These are phyloP conservation scores for Neofusicoccum sp. DNA, from an alignment of 2,329 filamentous ascomycete genomes.

Conservation along the genomic window DNA sequence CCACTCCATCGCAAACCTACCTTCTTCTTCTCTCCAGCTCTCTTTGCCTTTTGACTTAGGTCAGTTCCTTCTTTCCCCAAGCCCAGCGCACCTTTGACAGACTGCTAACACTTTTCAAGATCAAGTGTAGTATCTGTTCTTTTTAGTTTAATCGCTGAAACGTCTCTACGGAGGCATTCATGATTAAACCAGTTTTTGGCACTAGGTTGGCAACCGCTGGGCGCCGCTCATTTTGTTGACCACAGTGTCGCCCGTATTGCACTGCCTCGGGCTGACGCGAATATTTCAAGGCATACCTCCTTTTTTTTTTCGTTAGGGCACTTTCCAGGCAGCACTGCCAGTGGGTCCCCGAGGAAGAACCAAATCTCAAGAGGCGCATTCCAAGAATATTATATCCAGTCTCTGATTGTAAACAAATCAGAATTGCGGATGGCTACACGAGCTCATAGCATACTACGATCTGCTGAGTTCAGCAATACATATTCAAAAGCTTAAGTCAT, in stretches of 20 bases:
- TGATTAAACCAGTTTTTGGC: conserved; percentile 8
- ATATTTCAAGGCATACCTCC: neutral
- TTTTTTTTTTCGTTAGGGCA: neutral
- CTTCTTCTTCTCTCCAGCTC: conserved; percentile 1
- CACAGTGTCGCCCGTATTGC: conserved; percentile 10
- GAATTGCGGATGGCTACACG: too few species aligned
- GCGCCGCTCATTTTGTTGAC: neutral
- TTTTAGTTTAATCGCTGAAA: conserved; percentile 10
- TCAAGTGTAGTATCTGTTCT: conserved; percentile 13
- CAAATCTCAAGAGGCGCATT: neutral
- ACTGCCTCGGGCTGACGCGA: conserved; percentile 3
- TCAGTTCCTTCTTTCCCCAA: too few species aligned
- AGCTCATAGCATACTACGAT: too few species aligned
- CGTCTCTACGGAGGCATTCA: neutral
- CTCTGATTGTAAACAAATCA: too few species aligned
- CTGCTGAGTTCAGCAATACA: too few species aligned
- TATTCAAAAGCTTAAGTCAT: too few species aligned
- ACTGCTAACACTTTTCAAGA: neutral
- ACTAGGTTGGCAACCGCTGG: neutral
- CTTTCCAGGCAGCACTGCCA: neutral
- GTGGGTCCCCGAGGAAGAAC: conserved; percentile 6
- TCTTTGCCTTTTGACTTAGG: conserved; percentile 15
- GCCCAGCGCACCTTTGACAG: too few species aligned
- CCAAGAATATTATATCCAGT: too few species aligned
- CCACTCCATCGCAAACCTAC: neutral